Evolutionary conservation across 805 yeast genomes (phyloP), one percentile per base, ranked within the genome.

Genomic region (Scheffersomyces stipitis): DNA sequence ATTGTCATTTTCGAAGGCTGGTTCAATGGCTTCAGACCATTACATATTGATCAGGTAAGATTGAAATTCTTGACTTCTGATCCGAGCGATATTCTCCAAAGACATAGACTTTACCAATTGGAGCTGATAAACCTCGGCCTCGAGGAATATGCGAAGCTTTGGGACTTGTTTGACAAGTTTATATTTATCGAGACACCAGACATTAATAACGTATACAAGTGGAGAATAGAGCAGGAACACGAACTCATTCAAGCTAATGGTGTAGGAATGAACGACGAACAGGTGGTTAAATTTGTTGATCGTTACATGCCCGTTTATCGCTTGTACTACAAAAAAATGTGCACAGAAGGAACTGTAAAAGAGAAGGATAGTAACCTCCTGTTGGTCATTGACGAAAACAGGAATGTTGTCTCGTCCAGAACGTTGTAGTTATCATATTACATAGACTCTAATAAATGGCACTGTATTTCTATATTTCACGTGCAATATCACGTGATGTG

Each of bases 1-100:
- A 73, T 89, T 3, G 72, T 91, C 3, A 58, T 91, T 2, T 69
- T 93, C 28, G 99, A 91, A 62, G 99, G 98, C 4, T 91, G 99
- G 99, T 88, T 90, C 64, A 73, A 80, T 16, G 98, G 98, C 1
- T 91, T 80, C 54, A 44, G 54, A 32, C 54, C 69, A 14, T 38
- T 66, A 13, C 56, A 50, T 15, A 37, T 30, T 3, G 53, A 49
- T 7, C 44, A 46, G 34, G 34, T 67, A 7, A 40, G 51, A 14
- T 10, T 50, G 5, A 44, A 33, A 14, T 56, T 54, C 41, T 40
- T 56, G 26, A 36, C 53, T 4, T 18, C 49, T 4, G 54, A 51
- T 26, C 41, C 46, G 8, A 32, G 41, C 15, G 40, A 49, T 3
- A 44, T 49, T 3, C 45, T 62, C 15, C 52, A 51, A 24, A 39